Base-by-base conservation (phyloP, 805 yeast species). In the Cephaloascus albidus region DNA sequence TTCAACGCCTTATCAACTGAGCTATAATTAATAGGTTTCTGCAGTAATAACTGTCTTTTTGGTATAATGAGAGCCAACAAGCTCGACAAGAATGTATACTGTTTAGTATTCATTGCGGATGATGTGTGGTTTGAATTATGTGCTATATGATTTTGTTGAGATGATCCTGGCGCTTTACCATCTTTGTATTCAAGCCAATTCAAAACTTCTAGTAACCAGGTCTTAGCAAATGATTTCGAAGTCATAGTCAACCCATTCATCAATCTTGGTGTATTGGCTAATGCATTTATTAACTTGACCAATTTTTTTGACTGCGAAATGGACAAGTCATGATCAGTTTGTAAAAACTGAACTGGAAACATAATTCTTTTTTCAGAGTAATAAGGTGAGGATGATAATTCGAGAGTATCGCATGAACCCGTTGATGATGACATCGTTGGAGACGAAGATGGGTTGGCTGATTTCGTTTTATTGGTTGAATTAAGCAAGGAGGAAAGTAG, bases 151-250 rank as follows among this genome's bases (percentile, higher is more conserved):
- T 14, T 14, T 26, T 26, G 30, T 26, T 26, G 30, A 10, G 10
- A 14, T 26, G 30, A 10, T 6, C 18, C 33, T 5, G 6, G 14
- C 8, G 16, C 33, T 37, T 52, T 51, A 3, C 66, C 67, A 40
- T 67, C 72, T 43, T 66, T 67, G 44, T 60, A 64, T 47, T 64
- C 70, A 18, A 66, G 48, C 72, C 72, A 67, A 40, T 65, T 66
- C 37, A 65, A 48, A 3, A 65, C 54, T 44, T 67, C 72, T 31
- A 62, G 51, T 0, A 62, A 60, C 72, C 72, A 67, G 15, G 53
- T 45, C 26, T 49, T 51, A 44, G 63, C 63, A 16, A 66, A 47
- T 14, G 56, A 47, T 45, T 64, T 58, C 15, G 60, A 48, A 41
- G 15, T 14, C n/a, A 8, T n/a, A 8, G 33, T 31, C 17, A 31